These are phyloP conservation scores for Trypanosomatidae sp. DNA, from an alignment of 208 protist species.

Conservation along the genomic window DNA sequence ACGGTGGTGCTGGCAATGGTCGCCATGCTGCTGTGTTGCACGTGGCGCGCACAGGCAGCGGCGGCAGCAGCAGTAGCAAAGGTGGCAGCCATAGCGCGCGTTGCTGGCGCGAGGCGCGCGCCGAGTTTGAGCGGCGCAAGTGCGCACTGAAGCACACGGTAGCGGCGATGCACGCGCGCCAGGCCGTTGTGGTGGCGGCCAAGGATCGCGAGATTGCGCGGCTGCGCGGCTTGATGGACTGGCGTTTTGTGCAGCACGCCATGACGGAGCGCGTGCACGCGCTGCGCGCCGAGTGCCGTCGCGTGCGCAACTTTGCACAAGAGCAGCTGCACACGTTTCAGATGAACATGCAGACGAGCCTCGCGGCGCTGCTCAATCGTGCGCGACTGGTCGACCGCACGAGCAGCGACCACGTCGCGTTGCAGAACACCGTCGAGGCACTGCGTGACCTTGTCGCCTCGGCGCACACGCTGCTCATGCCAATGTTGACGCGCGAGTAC, in stretches of 20 bases:
- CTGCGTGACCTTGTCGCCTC: constrained; percentile 50
- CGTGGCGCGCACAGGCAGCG: no score
- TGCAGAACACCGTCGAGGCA: constrained; percentile 33
- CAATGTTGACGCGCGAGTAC: constrained; percentile 78
- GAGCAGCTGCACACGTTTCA: constrained; percentile 39
- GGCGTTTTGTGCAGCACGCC: constrained; percentile 12
- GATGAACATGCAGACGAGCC: constrained; percentile 22
- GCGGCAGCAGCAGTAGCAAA: no score
- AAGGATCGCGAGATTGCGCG: constrained; percentile 55
- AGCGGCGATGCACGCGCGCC: constrained; percentile 20
- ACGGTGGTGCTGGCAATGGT: no score
- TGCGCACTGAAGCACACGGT: constrained; percentile 41
- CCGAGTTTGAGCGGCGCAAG: constrained; percentile 36
- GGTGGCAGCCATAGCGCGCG: no score
- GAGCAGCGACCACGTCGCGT: constrained; percentile 36
- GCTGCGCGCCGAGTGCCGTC: constrained; percentile 30
- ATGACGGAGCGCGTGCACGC: constrained; percentile 15
- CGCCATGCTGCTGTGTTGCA: no score
- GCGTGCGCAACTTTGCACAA: constrained; percentile 14
- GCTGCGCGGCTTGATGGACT: constrained; percentile 47
- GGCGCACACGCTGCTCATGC: constrained; percentile 35
- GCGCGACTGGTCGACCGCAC: constrained; percentile 35
- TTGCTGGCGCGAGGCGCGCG: constrained; percentile 14
- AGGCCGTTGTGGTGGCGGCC: constrained; percentile 18
- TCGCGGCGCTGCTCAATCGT: constrained; percentile 31